Percentiles rank a stretch among this genome's conserved stretches.
These are phyloP conservation scores for Starmerella kuoi DNA, from an alignment of 805 yeast species.

Conservation along the genomic window DNA sequence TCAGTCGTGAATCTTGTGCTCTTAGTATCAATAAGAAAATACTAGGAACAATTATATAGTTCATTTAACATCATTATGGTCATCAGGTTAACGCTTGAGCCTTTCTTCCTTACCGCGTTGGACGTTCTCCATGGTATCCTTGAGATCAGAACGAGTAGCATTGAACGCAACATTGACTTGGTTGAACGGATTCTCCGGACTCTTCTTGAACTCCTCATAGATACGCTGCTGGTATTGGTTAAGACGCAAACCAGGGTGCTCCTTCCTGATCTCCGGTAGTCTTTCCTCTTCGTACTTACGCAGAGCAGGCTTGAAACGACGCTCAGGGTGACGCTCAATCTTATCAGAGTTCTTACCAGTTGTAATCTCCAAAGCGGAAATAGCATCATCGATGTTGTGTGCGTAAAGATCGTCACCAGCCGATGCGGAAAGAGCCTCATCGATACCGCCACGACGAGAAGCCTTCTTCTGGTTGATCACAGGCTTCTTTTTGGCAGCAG, in stretches of 20 bases:
- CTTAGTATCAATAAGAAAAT: too few species aligned
- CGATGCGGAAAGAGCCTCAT: constrained; percentile 48
- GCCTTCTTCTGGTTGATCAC: constrained; percentile 39
- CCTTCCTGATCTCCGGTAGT: constrained; percentile 59
- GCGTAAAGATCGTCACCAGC: constrained; percentile 43
- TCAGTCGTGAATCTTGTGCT: too few species aligned
- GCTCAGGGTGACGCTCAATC: constrained; percentile 77
- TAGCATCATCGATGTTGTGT: constrained; percentile 62
- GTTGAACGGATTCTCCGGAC: constrained; percentile 75
- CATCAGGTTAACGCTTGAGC: constrained; percentile 20
- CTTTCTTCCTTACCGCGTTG: constrained; percentile 38
- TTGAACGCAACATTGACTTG: constrained; percentile 55
- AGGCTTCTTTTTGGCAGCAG: constrained; percentile 46
- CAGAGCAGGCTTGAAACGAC: constrained; percentile 73
- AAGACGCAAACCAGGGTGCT: constrained; percentile 66
- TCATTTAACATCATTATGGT: too few species aligned
- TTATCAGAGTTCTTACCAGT: constrained; percentile 34
- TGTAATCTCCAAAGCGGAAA: constrained; percentile 64
- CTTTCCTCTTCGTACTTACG: constrained; percentile 60
- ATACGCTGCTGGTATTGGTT: constrained; percentile 66
- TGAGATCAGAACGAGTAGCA: constrained; percentile 45
- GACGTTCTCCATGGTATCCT: constrained; percentile 37
- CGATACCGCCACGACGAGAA: constrained; percentile 39
- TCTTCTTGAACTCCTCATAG: constrained; percentile 69
- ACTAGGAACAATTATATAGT: too few species aligned